These are phyloP conservation scores for Trichocomaceae sp. DNA, from an alignment of 2,329 filamentous ascomycete genomes.

Conservation along the genomic window DNA sequence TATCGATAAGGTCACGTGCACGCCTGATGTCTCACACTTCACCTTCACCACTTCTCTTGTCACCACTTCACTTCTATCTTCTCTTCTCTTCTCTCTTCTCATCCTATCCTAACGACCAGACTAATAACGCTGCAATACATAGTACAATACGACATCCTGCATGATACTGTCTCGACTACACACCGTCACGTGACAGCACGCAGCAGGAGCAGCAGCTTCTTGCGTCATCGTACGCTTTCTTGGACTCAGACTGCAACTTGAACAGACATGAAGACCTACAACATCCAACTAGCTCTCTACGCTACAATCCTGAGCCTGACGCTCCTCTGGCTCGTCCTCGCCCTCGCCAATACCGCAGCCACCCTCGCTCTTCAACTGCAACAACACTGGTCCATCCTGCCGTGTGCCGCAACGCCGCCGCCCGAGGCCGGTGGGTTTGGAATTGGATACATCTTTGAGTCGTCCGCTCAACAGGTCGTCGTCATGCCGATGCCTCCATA, in stretches of 20 bases:
- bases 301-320: conserved; percentile 3
- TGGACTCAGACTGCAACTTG: not conserved
- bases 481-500: conserved; percentile 22
- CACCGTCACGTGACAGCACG: not conserved
- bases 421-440: not conserved
- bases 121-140: too few species aligned
- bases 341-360: conserved; percentile 6
- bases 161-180: not conserved
- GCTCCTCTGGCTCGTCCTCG: conserved; percentile 5
- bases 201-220: not conserved
- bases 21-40: not conserved
- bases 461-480: conserved; percentile 9
- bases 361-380: conserved; percentile 1
- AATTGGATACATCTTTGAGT: not conserved
- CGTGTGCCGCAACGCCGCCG: not conserved
- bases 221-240: conserved; percentile 9
- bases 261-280: conserved; percentile 3
- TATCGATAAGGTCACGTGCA: conserved; percentile 32
- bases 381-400: conserved; percentile 2
- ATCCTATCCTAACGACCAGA: too few species aligned
- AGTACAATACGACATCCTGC: too few species aligned
- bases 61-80: too few species aligned
- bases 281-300: conserved; percentile 8
- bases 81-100: too few species aligned
- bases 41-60: not conserved